phyloP scores from a whole-genome alignment of 768 basidiomycete species.

The Collybiopsis confluens region DNA sequence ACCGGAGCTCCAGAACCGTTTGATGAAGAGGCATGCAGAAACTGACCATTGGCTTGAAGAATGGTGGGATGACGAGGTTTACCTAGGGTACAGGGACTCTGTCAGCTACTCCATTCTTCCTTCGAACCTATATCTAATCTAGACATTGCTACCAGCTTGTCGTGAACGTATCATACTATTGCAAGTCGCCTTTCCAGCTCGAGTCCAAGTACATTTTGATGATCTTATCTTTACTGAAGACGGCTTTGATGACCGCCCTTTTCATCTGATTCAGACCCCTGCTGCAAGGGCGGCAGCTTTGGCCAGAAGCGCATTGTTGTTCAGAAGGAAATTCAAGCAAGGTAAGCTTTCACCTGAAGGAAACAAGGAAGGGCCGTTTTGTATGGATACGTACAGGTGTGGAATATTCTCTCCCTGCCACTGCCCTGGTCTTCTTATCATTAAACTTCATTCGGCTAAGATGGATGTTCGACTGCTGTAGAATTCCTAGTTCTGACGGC shows the following conservation, averaged over 20 bases:
- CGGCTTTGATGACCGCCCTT: slow-evolving; percentile 69
- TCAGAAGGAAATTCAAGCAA: slow-evolving; percentile 63
- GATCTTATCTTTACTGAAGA: slow-evolving; percentile 37
- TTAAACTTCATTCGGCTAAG: slow-evolving; percentile 27
- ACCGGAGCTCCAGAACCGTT: slow-evolving; percentile 56
- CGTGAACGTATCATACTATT: slow-evolving; percentile 93
- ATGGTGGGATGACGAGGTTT: slow-evolving; percentile 90
- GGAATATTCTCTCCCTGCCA: slow-evolving; percentile 7
- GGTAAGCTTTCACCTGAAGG: slow-evolving; percentile 61
- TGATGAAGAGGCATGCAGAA: slow-evolving; percentile 53
- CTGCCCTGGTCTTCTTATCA: not conserved
- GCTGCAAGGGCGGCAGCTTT: slow-evolving; percentile 69
- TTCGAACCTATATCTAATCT: slow-evolving; percentile 1
- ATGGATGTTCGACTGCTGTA: slow-evolving; percentile 93
- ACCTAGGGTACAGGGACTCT: slow-evolving; percentile 83
- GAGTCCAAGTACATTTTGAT: too few relatives aligned
- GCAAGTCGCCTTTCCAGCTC: slow-evolving; percentile 36
- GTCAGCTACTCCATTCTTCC: slow-evolving; percentile 35
- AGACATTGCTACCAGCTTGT: slow-evolving; percentile 51
- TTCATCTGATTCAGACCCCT: slow-evolving; percentile 52
- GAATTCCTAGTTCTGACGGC: slow-evolving; percentile 69
- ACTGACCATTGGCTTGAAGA: slow-evolving; percentile 82
- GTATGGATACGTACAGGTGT: slow-evolving; percentile 86
- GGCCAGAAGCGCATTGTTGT: slow-evolving; percentile 68
- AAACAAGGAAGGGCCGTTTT: slow-evolving; percentile 65